Percentiles rank a stretch among this genome's conserved stretches.
Evolutionary conservation across 2,329 filamentous ascomycete species (phyloP).

Genomic region (Aspergillus clavatus): DNA sequence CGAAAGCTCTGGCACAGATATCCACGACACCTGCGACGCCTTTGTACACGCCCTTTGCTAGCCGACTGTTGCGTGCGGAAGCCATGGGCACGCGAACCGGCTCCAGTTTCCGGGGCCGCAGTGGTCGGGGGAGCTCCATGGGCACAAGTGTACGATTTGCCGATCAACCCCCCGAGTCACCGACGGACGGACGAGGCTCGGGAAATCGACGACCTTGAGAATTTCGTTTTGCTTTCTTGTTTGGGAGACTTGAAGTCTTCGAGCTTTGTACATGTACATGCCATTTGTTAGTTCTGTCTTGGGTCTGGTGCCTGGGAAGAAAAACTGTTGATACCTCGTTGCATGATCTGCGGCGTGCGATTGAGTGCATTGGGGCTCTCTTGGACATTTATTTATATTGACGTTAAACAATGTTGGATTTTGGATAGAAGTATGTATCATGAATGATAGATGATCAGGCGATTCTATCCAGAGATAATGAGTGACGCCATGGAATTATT

Average conservation of each 20-base stretch:
- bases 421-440: background rate
- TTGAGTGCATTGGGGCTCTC: background rate
- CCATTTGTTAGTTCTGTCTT: conserved; percentile 2
- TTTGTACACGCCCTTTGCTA: conserved; percentile 41
- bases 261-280: conserved; percentile 1
- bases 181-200: conserved; percentile 36
- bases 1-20: conserved; percentile 36
- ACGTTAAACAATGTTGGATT: background rate
- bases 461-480: background rate
- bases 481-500: background rate
- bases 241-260: background rate
- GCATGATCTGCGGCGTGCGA: background rate
- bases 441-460: background rate
- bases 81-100: conserved; percentile 17
- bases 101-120: conserved; percentile 23
- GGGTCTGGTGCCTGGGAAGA: background rate
- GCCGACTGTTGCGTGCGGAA: conserved; percentile 31
- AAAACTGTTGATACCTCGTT: background rate
- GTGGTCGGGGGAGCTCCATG: conserved; percentile 24
- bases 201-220: conserved; percentile 28
- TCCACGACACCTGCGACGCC: conserved; percentile 45
- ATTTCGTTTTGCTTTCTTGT: conserved; percentile 1
- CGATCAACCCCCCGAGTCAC: conserved; percentile 39
- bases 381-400: conserved; percentile 1
- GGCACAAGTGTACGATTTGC: conserved; percentile 40